Evolutionary conservation across 106 monocot genomes (phyloP).

Genomic region (Dendrobium huoshanense): DNA sequence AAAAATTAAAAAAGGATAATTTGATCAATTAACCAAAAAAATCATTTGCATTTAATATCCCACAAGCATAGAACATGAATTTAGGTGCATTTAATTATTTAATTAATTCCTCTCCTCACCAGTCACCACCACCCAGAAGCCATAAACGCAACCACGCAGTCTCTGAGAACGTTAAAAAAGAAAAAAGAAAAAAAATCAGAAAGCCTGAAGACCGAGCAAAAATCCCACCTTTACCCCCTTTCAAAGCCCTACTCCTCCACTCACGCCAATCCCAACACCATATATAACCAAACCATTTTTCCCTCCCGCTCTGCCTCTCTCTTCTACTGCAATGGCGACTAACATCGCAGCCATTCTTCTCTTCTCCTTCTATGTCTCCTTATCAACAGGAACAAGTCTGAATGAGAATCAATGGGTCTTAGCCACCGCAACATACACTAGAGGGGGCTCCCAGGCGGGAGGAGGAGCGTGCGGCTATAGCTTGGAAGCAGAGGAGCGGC

Average conservation of each 20-base stretch:
- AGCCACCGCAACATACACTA: slow-evolving; percentile 1
- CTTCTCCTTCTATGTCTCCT: not conserved
- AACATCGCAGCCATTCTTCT: not conserved
- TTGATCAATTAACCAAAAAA: too few species aligned
- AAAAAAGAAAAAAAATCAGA: not conserved
- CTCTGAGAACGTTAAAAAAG: too few species aligned
- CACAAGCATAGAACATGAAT: too few species aligned
- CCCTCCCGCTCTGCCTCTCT: not conserved
- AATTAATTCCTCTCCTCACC: too few species aligned
- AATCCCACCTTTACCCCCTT: too few species aligned
- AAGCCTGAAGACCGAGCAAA: not conserved
- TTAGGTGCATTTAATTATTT: too few species aligned
- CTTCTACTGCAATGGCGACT: not conserved
- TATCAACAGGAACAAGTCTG: not conserved
- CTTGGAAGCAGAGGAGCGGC: not conserved
- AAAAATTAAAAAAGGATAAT: too few species aligned
- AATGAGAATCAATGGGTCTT: not conserved
- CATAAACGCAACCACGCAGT: too few species aligned
- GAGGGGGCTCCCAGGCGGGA: not conserved
- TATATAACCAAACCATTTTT: not conserved
- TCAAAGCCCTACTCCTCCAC: too few species aligned
- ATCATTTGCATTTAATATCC: too few species aligned
- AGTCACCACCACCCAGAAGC: too few species aligned
- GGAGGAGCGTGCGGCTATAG: not conserved
- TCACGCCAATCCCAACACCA: too few species aligned